Evolutionary conservation across 2,329 filamentous ascomycete genomes (phyloP).

Genomic region (Colletotrichum filicis): DNA sequence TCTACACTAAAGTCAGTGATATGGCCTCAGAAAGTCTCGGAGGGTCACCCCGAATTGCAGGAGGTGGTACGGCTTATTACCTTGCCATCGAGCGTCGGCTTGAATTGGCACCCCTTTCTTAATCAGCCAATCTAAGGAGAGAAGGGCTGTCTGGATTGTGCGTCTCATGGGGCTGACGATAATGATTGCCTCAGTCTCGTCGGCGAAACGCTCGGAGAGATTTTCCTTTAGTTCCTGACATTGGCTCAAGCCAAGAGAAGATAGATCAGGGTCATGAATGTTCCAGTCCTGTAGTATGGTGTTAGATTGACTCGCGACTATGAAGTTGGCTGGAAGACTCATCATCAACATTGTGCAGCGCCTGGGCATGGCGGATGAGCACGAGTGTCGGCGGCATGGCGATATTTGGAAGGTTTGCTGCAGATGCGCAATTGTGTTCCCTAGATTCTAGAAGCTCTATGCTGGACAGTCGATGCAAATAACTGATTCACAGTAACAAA

Average conservation of each 20-base stretch:
- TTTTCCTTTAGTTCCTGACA: constrained; percentile 56
- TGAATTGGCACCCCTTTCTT: constrained; percentile 63
- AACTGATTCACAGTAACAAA: neutral
- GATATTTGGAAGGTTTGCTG: neutral
- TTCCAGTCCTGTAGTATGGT: constrained; percentile 54
- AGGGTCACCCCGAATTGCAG: constrained; percentile 46
- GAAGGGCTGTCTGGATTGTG: constrained; percentile 72
- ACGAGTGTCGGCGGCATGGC: constrained; percentile 72
- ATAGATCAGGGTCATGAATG: constrained; percentile 62
- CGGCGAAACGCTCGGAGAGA: constrained; percentile 51
- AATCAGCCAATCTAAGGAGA: constrained; percentile 68
- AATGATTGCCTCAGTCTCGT: constrained; percentile 55
- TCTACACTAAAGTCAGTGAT: constrained; percentile 60
- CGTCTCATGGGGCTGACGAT: constrained; percentile 73
- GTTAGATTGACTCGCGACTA: constrained; percentile 37
- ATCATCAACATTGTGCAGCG: constrained; percentile 64
- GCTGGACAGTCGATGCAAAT: neutral
- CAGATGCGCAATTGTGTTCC: neutral
- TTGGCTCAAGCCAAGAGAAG: constrained; percentile 60
- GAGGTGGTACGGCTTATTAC: constrained; percentile 46
- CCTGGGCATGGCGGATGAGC: constrained; percentile 89
- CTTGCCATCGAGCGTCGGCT: constrained; percentile 73
- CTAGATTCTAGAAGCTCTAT: neutral
- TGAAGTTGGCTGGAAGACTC: constrained; percentile 44
- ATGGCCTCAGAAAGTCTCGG: constrained; percentile 61